Percentiles rank a stretch among this genome's conserved stretches.
phyloP scores from a whole-genome alignment of 1,284 basidiomycete species.

The Moesziomyces antarcticus region DNA sequence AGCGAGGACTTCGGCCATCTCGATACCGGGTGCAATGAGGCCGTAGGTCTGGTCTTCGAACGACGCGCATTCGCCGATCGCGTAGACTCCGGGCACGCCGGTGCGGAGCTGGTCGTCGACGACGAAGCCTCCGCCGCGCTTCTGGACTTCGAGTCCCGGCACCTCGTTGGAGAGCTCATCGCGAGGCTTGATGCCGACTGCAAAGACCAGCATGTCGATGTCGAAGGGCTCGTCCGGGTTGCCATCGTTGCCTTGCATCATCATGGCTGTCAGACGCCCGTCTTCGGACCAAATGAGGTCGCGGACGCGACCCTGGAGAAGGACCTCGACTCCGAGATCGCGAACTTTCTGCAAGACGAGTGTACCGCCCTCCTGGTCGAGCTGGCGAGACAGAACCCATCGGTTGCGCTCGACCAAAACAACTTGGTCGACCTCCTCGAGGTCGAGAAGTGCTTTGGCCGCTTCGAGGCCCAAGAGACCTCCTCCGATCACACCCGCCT shows the following conservation, averaged over 20 bases:
- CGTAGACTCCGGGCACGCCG: conserved; percentile 75
- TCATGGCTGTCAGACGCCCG: conserved; percentile 52
- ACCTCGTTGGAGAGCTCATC: conserved; percentile 74
- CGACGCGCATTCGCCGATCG: conserved; percentile 80
- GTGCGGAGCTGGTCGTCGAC: conserved; percentile 75
- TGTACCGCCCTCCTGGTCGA: conserved; percentile 77
- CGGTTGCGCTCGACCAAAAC: conserved; percentile 75
- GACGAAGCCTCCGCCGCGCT: conserved; percentile 74
- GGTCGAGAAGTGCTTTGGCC: conserved; percentile 78
- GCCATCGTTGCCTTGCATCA: conserved; percentile 55
- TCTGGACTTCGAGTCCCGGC: conserved; percentile 69
- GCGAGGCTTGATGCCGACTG: conserved; percentile 73
- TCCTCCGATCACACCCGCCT: conserved; percentile 77
- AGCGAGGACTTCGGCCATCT: conserved; percentile 80
- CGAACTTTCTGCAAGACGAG: conserved; percentile 78
- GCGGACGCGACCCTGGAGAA: conserved; percentile 72
- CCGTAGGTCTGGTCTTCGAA: conserved; percentile 79
- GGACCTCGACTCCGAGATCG: conserved; percentile 75
- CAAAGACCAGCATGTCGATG: conserved; percentile 68
- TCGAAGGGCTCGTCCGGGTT: conserved; percentile 65
- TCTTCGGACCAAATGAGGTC: conserved; percentile 45
- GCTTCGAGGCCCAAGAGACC: conserved; percentile 80
- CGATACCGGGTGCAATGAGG: conserved; percentile 77
- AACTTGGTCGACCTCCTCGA: conserved; percentile 71
- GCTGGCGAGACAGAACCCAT: conserved; percentile 77